Percentiles rank a stretch among this genome's conserved stretches.
phyloP scores from a whole-genome alignment of 108 stramenopile genomes.

The Parmales sp. region DNA sequence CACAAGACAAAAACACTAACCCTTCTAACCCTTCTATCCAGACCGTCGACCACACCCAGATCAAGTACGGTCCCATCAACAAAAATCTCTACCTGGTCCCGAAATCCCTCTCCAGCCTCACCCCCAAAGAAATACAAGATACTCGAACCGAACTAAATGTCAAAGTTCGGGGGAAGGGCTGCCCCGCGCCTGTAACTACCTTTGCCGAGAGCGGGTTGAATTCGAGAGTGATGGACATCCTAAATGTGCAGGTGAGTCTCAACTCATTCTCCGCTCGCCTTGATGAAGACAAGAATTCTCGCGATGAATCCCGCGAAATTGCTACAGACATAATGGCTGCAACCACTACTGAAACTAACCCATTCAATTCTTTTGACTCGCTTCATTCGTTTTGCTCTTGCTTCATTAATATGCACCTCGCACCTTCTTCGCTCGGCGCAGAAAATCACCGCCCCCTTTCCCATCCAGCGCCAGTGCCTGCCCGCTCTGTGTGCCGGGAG shows the following conservation, averaged over 20 bases:
- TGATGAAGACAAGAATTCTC: background rate
- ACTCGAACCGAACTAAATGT: constrained; percentile 60
- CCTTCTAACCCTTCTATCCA: background rate
- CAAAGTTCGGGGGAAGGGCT: constrained; percentile 78
- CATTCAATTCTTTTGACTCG: constrained; percentile 8
- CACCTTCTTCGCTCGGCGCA: too few species aligned
- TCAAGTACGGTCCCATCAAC: constrained; percentile 78
- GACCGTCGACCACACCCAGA: constrained; percentile 72
- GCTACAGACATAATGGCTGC: too few species aligned
- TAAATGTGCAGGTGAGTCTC: too few species aligned
- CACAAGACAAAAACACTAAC: too few species aligned
- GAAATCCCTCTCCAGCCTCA: constrained; percentile 53
- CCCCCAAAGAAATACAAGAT: constrained; percentile 18
- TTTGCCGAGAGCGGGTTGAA: constrained; percentile 87
- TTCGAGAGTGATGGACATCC: constrained; percentile 60
- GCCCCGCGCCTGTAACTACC: constrained; percentile 77
- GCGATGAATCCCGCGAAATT: too few species aligned
- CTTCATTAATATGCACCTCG: constrained; percentile 33
- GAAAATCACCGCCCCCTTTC: constrained; percentile 70
- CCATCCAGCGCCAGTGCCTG: constrained; percentile 94
- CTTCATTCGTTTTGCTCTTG: background rate
- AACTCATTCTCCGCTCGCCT: too few species aligned
- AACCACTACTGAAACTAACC: background rate
- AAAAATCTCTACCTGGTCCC: constrained; percentile 93
- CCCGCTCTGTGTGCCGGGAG: constrained; percentile 96